Base-by-base conservation (phyloP, 768 basidiomycete species). In the Steccherinum ochraceum region DNA sequence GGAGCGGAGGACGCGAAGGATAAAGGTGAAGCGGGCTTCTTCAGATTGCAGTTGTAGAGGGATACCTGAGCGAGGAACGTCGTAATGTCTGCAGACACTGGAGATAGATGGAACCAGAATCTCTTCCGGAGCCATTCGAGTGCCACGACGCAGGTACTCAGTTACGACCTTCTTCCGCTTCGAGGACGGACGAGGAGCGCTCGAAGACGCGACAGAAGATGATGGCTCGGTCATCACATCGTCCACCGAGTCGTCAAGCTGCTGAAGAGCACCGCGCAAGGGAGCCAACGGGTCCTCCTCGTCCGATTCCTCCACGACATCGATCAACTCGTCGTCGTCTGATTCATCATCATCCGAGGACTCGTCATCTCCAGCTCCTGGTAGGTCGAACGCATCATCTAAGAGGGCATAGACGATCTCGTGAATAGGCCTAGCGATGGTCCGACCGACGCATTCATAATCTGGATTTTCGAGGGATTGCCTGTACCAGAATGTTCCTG, bases 381-480 rank as follows among this genome's bases (percentile, higher is more conserved):
- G 76, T 20, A 90, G 67, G 40, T 86, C 88, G 42, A 87, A 69
- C 16, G 76, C 78, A 57, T 84, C 79, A 46, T 87, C 81, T 40
- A 91, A 59, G 21, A 90, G 70, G 0, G 86, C 74, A 61, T 87
- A 86, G 24, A 75, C 68, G 83, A 84, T 88, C 46, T 69, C 62
- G 13, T 85, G 75, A 45, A 90, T 73, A 1, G 79, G 78, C 24
- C 81, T 67, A 3, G 82, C 81, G 12, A 90, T 76, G 49, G 76
- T 82, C 51, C 79, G 68, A 18, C 78, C 70, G 11, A 85, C 83
- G 0, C 79, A 80, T 62, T 89, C 86, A 24, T 76, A 46, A 63
- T 92, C 89, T 0, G 89, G 89, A 56, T 82, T 77, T 53, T 92
- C 89, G 18, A 92, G 74, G 62, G 88, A 89, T n/a, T 83, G 61